A percentile compares a stretch with the other conserved stretches of the same genome.
These are phyloP conservation scores for Coemansia sp. DNA, from an alignment of 371 early-diverging fungal genomes.

Conservation along the genomic window DNA sequence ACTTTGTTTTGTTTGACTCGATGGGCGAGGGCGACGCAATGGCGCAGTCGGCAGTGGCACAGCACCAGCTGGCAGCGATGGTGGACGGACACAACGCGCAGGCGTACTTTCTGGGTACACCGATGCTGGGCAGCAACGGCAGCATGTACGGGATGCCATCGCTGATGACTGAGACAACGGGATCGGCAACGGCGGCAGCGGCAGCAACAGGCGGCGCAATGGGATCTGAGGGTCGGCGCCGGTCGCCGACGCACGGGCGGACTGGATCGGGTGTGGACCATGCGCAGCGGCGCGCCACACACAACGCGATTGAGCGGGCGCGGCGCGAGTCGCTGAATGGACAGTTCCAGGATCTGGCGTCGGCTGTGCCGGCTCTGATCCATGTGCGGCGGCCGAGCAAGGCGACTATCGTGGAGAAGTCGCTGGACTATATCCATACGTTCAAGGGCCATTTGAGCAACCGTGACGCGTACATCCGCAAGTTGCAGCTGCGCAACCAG, in stretches of 20 bases:
- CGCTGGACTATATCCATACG: slow-evolving; percentile 59
- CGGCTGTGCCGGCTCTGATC: slow-evolving; percentile 71
- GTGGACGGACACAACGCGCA: slow-evolving; percentile 6
- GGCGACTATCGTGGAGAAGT: slow-evolving; percentile 73
- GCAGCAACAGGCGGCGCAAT: slow-evolving; percentile 34
- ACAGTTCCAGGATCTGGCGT: slow-evolving; percentile 77
- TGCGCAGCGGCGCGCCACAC: slow-evolving; percentile 70
- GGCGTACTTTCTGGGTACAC: slow-evolving; percentile 20
- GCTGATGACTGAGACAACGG: slow-evolving; percentile 7
- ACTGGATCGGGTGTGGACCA: slow-evolving; percentile 29
- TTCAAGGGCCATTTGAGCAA: slow-evolving; percentile 35
- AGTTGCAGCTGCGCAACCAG: slow-evolving; percentile 49
- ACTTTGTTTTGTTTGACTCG: slow-evolving; percentile 29
- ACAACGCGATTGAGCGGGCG: slow-evolving; percentile 80
- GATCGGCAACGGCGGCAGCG: slow-evolving; percentile 18
- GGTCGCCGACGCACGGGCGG: slow-evolving; percentile 31
- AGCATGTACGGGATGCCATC: slow-evolving; percentile 13
- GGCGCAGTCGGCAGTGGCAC: slow-evolving; percentile 12
- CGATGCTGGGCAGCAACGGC: slow-evolving; percentile 9
- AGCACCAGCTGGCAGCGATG: slow-evolving; percentile 20
- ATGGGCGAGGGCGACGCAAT: slow-evolving; percentile 15
- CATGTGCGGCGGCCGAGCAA: slow-evolving; percentile 75
- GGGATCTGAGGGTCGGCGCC: slow-evolving; percentile 28
- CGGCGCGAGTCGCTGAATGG: slow-evolving; percentile 74
- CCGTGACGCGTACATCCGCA: slow-evolving; percentile 47